Conservation (phyloP, 2,329 filamentous ascomycete genomes). For the Pseudogymnoascus sp. region DNA sequence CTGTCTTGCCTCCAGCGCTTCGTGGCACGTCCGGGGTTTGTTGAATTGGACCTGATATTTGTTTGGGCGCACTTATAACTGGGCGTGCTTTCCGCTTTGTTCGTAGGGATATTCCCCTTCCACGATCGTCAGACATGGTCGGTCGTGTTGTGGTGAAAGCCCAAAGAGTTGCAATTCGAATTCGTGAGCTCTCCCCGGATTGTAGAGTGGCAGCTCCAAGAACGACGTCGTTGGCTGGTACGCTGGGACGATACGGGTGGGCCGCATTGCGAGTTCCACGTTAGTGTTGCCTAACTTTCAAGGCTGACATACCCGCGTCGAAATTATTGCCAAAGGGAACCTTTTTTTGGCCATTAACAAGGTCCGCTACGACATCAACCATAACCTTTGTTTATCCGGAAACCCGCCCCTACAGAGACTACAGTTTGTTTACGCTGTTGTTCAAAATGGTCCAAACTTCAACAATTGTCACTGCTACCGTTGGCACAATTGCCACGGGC, state of each 20-base stretch:
- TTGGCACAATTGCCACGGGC: constrained; percentile 54
- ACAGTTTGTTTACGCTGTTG: constrained; percentile 5
- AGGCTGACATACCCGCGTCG: constrained; percentile 4
- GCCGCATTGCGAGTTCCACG: constrained; percentile 5
- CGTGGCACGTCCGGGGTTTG: constrained; percentile 41
- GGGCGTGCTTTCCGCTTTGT: constrained; percentile 57
- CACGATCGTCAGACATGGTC: constrained; percentile 55
- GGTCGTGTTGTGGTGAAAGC: background rate
- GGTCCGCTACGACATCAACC: constrained; percentile 11
- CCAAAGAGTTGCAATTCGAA: background rate
- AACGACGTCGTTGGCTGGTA: constrained; percentile 2
- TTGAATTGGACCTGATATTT: constrained; percentile 56
- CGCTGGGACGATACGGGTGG: background rate
- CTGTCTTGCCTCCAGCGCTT: constrained; percentile 30
- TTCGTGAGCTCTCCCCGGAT: background rate
- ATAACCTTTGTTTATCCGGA: constrained; percentile 10
- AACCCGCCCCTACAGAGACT: background rate
- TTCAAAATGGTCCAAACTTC: constrained; percentile 42
- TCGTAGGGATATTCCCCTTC: constrained; percentile 54
- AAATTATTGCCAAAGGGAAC: constrained; percentile 7
- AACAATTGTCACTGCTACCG: constrained; percentile 54
- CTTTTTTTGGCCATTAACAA: constrained; percentile 6
- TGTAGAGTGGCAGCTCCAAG: background rate
- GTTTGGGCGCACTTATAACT: constrained; percentile 54
- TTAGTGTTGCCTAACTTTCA: constrained; percentile 5